These are phyloP conservation scores for Fonsecaea nubica DNA, from an alignment of 2,329 filamentous ascomycete species.

Conservation along the genomic window DNA sequence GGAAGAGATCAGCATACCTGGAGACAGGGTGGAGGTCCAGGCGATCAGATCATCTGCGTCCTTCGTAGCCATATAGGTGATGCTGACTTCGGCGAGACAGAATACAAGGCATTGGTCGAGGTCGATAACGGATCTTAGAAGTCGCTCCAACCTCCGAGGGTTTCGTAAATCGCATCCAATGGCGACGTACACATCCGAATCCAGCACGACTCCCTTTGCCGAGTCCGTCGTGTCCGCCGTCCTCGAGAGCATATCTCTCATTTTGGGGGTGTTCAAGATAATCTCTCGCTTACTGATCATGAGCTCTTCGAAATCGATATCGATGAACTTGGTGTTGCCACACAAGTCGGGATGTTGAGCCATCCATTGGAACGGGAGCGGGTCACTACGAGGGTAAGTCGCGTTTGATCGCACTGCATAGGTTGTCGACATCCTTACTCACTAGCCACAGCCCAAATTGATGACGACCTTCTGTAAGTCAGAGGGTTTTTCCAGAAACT, in stretches of 20 bases:
- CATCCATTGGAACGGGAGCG: constrained; percentile 83
- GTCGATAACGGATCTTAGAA: constrained; percentile 66
- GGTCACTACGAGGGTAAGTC: constrained; percentile 66
- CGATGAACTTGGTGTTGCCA: constrained; percentile 37
- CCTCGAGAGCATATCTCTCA: constrained; percentile 36
- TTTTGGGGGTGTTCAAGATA: constrained; percentile 37
- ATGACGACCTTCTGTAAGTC: constrained; percentile 42
- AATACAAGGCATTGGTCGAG: constrained; percentile 68
- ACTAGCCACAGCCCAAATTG: constrained; percentile 41
- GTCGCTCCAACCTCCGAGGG: constrained; percentile 64
- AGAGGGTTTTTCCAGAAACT: constrained; percentile 69
- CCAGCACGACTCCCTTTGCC: constrained; percentile 31
- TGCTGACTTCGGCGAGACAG: constrained; percentile 87
- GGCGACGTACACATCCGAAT: constrained; percentile 38
- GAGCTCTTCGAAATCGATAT: constrained; percentile 39
- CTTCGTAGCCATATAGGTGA: constrained; percentile 83
- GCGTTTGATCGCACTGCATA: not conserved
- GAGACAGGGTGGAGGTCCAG: constrained; percentile 75
- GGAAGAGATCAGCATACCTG: constrained; percentile 59
- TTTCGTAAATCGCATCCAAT: constrained; percentile 62
- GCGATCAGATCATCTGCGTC: constrained; percentile 75
- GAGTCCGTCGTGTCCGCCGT: constrained; percentile 2
- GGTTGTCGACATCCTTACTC: constrained; percentile 32
- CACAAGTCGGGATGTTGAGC: constrained; percentile 64
- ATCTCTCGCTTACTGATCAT: constrained; percentile 40